These are phyloP conservation scores for Nepenthes mirabilis DNA, from an alignment of 148 eudicot genomes.

Conservation along the genomic window DNA sequence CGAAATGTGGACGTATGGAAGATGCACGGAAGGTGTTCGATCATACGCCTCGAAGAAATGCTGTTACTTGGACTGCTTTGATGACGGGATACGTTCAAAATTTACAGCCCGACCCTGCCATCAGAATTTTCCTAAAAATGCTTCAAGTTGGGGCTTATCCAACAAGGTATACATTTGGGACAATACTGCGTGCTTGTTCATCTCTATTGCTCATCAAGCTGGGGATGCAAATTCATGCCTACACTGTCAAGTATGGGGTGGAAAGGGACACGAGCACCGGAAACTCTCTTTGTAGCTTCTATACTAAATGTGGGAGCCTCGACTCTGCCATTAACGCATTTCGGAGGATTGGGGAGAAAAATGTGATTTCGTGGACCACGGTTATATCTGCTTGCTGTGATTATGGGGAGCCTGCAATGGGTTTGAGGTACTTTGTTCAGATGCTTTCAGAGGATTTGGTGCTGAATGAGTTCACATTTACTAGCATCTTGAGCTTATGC, in stretches of 20 bases:
- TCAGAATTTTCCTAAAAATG: constrained; percentile 40
- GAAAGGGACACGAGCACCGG: constrained; percentile 46
- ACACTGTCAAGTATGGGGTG: constrained; percentile 36
- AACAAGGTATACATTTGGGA: constrained; percentile 44
- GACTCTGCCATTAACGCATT: constrained; percentile 45
- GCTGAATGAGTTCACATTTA: constrained; percentile 58
- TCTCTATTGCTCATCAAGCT: constrained; percentile 23
- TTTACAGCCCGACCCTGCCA: constrained; percentile 35
- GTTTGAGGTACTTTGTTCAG: constrained; percentile 32
- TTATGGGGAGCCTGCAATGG: constrained; percentile 38
- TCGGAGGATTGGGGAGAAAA: constrained; percentile 35
- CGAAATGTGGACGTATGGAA: constrained; percentile 46
- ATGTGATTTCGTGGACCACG: constrained; percentile 71
- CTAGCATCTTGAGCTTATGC: constrained; percentile 51
- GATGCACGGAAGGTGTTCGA: constrained; percentile 50
- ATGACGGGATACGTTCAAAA: constrained; percentile 59
- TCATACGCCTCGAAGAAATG: constrained; percentile 39
- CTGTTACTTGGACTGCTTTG: constrained; percentile 62
- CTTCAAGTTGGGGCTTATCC: constrained; percentile 46
- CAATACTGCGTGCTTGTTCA: constrained; percentile 44
- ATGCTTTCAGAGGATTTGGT: constrained; percentile 43
- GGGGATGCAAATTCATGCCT: constrained; percentile 55
- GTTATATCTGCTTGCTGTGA: constrained; percentile 57
- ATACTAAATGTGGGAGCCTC: constrained; percentile 38
- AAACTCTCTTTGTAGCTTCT: constrained; percentile 52